A percentile compares a stretch with the other conserved stretches of the same genome.
Evolutionary conservation across 2,329 filamentous ascomycete genomes (phyloP).

Genomic region (Arthrobotrys pseudoclavata): DNA sequence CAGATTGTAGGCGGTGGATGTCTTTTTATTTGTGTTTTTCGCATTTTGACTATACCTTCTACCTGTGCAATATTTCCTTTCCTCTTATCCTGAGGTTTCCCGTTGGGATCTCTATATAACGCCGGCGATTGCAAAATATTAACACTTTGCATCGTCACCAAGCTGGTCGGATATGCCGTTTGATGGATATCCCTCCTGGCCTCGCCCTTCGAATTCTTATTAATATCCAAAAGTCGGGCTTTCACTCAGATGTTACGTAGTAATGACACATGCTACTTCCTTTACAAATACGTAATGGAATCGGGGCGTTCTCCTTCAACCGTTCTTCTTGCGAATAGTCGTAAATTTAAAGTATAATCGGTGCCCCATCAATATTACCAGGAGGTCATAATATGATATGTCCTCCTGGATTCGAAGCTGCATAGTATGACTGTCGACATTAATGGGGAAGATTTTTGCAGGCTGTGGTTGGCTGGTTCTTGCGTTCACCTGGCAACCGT

Average conservation of each 20-base stretch:
- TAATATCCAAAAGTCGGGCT: constrained; percentile 52
- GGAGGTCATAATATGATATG: too few species aligned
- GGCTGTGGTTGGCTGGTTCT: constrained; percentile 26
- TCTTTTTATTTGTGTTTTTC: constrained; percentile 33
- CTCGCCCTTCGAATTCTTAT: constrained; percentile 21
- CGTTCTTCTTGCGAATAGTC: not conserved
- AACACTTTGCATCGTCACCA: constrained; percentile 32
- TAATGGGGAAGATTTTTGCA: not conserved
- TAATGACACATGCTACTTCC: constrained; percentile 59
- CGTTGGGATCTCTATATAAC: constrained; percentile 37
- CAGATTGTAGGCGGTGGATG: constrained; percentile 83
- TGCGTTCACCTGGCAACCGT: constrained; percentile 58
- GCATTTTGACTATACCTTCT: constrained; percentile 55
- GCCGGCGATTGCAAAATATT: constrained; percentile 41
- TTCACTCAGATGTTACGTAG: constrained; percentile 48
- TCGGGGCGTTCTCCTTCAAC: constrained; percentile 50
- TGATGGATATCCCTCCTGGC: constrained; percentile 26
- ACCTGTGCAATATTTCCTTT: constrained; percentile 57
- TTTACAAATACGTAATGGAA: constrained; percentile 57
- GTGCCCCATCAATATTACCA: too few species aligned
- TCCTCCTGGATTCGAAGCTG: not conserved
- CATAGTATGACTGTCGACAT: not conserved
- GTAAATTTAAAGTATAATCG: not conserved
- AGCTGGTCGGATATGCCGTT: constrained; percentile 27
- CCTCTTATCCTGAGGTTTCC: constrained; percentile 20